Conservation (phyloP, 768 basidiomycete genomes). For the Floccularia luteovirens region DNA sequence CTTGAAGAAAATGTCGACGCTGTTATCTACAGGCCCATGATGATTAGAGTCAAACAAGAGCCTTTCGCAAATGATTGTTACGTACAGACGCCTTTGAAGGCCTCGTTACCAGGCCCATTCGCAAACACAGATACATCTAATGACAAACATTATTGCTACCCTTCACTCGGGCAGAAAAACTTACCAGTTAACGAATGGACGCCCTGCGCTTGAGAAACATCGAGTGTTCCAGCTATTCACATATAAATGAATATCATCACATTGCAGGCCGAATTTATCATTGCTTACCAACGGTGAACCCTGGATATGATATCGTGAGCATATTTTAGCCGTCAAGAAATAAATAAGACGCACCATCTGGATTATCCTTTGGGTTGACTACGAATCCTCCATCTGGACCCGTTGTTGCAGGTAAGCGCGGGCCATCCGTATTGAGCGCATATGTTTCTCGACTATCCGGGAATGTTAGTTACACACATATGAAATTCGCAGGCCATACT, state of each 20-base stretch:
- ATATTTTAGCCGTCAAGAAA: neutral
- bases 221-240: constrained; percentile 24
- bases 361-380: constrained; percentile 27
- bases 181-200: constrained; percentile 32
- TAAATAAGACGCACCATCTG: constrained; percentile 15
- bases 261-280: constrained; percentile 1
- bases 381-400: constrained; percentile 14
- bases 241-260: neutral
- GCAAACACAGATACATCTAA: constrained; percentile 36
- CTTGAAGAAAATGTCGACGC: constrained; percentile 35
- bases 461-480: constrained; percentile 1
- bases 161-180: no score
- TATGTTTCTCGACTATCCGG: constrained; percentile 25
- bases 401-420: constrained; percentile 26
- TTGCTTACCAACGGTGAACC: constrained; percentile 23
- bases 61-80: constrained; percentile 5
- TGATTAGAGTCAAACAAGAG: neutral
- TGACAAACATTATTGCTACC: neutral
- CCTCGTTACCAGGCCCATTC: constrained; percentile 31
- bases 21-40: constrained; percentile 24
- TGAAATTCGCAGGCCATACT: constrained; percentile 7
- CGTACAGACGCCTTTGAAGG: constrained; percentile 36
- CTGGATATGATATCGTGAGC: constrained; percentile 7
- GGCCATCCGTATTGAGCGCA: constrained; percentile 20
- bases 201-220: constrained; percentile 24